Base-by-base conservation (phyloP, 768 basidiomycete species). In the Scleroderma bovista region DNA sequence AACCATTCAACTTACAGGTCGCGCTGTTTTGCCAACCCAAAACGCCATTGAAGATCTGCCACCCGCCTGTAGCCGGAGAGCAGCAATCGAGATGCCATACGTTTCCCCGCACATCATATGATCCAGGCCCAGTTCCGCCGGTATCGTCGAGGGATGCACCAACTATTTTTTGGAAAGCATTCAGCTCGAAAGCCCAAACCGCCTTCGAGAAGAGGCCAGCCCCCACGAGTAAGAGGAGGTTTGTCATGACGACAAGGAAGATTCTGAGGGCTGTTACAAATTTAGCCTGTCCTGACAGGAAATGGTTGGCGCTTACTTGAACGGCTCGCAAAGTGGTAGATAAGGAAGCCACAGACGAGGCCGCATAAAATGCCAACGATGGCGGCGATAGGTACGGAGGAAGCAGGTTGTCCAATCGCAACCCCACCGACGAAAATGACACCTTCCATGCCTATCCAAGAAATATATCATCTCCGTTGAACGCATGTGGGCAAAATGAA, bases 391-490 rank as follows among this genome's bases (percentile, higher is more conserved):
- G 95, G 95, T 57, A 96, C 94, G 6, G 93, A 79, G 1, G 76
- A 79, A 2, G 89, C 94, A 5, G 82, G 73, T 60, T 90, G 79
- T 29, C 85, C 86, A 45, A 97, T 83, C 4, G 93, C 85, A 31
- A 97, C 93, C 45, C 93, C 93, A 3, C 93, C 90, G 32, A 96
- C 92, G 61, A 97, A 96, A 52, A 97, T 75, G 50, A 96, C 86
- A 1, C 88, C 93, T 66, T 97, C 94, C 53, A 97, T 74, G 42
- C 84, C 83, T 85, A 55, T 16, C 33, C 20, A 20, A 9, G 31
- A 31, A 29, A 9, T 29, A 5, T 4, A 29, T 29, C 4, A 9
- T 29, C 26, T 9, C 26, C 9, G 26, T 4, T 9, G 5, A 9
- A 4, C 26, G 9, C 26, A 29, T 29, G 9, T 29, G 26, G 9